Base-by-base conservation (phyloP, 805 yeast species). In the Spathaspora boniae region DNA sequence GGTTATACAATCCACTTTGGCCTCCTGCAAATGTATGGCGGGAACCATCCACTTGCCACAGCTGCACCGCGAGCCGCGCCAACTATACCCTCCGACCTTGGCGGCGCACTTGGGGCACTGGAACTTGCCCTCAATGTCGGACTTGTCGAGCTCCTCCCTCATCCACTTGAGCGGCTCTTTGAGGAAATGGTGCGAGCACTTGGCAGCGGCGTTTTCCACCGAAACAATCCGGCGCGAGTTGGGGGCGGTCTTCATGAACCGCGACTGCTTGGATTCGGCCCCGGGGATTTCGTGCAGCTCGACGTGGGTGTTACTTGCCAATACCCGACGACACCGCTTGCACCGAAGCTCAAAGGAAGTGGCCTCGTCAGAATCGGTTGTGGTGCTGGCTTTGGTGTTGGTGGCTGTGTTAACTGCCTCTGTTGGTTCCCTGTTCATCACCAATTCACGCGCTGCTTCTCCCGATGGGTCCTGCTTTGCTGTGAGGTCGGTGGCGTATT, bases 1-100 rank as follows among this genome's bases (percentile, higher is more conserved):
- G 27, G 46, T 56, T 34, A 79, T 68, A 41, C 77, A 76, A 54
- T 91, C 97, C 4, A 86, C 91, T 54, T 86, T 85, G 5, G 88
- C 82, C 19, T 80, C 68, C 56, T 81, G 88, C 37, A 93, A 58
- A 55, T 85, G 86, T 41, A 93, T 72, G 1, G 95, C 94, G 0
- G 98, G 98, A 7, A 86, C 74, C 70, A 91, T 81, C 98, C 98
- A 93, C 48, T 77, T 78, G 2, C 97, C 97, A 58, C 98, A 93
- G 39, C 93, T 78, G 58, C 98, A 93, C 48, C 95, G 67, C 2
- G 91, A 78, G 0, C 98, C 98, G 50, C 81, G 85, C 98, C 98
- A 93, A 43, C 81, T 78, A 56, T 88, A 93, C 0, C 86, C 88
- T 9, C 98, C 98, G 2, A 93, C 76, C 61, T 91, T 93, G 11